These are phyloP conservation scores for Larix kaempferi DNA, from an alignment of 75 land plant species.

Conservation along the genomic window DNA sequence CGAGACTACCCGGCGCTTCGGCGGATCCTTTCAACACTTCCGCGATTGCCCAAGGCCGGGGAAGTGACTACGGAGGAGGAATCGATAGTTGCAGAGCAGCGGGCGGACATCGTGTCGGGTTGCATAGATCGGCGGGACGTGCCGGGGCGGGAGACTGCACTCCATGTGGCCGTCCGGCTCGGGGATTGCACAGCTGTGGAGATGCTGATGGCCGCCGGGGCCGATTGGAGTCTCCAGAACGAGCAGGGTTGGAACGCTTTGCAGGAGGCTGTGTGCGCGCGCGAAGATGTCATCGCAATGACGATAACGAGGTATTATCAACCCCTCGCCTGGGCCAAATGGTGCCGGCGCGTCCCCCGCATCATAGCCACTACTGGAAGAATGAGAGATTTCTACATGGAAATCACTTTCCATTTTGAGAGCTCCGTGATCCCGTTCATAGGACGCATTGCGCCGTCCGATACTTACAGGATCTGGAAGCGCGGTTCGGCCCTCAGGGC, in stretches of 20 bases:
- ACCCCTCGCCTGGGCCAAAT: conserved; percentile 35
- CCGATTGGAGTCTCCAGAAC: conserved; percentile 43
- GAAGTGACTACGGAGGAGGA: conserved; percentile 83
- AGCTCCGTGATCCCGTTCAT: conserved; percentile 97
- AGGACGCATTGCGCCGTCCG: conserved; percentile 95
- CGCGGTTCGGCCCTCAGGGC: conserved; percentile 89
- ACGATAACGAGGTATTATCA: conserved; percentile 46
- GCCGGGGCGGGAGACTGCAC: conserved; percentile 90
- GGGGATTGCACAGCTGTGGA: conserved; percentile 41
- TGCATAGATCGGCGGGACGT: conserved; percentile 90
- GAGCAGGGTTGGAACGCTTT: conserved; percentile 42
- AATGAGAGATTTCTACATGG: conserved; percentile 22
- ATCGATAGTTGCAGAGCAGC: conserved; percentile 63
- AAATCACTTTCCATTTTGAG: conserved; percentile 89
- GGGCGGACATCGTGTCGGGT: conserved; percentile 72
- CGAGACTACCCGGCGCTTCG: conserved; percentile 63
- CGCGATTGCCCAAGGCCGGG: conserved; percentile 77
- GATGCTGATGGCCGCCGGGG: conserved; percentile 40
- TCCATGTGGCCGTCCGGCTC: conserved; percentile 84
- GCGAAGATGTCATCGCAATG: conserved; percentile 29
- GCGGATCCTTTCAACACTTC: conserved; percentile 53
- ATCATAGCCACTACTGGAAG: conserved; percentile 23
- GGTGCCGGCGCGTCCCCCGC: conserved; percentile 32
- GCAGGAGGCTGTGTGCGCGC: conserved; percentile 36
- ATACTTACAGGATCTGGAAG: conserved; percentile 99